A percentile compares a stretch with the other conserved stretches of the same genome.
These are phyloP conservation scores for Dunaliella primolecta DNA, from an alignment of 139 green algal species.

Conservation along the genomic window DNA sequence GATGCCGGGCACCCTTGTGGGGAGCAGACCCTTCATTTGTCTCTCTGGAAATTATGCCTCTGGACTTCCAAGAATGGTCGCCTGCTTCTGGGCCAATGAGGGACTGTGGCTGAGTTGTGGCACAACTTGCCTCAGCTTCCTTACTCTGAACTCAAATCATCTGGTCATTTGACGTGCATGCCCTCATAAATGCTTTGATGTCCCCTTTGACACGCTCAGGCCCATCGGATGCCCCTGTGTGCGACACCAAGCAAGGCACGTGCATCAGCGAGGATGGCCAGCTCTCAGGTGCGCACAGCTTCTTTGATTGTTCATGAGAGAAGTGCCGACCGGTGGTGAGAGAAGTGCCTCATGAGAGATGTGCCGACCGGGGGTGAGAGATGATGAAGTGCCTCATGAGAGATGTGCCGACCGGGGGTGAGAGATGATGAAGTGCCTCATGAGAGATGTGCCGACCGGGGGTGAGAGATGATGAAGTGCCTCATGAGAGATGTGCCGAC, in stretches of 20 bases:
- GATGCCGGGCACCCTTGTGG: too few species aligned
- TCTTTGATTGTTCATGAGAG: not conserved
- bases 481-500: too few species aligned
- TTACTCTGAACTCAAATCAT: not conserved
- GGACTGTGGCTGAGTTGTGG: not conserved
- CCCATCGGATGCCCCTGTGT: conserved; percentile 81
- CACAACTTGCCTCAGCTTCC: not conserved
- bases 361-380: too few species aligned
- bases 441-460: too few species aligned
- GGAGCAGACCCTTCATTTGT: not conserved
- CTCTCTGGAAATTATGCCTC: too few species aligned
- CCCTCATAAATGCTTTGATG: not conserved
- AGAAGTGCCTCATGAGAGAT: too few species aligned
- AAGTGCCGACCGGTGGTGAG: too few species aligned
- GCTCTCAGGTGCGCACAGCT: not conserved
- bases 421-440: too few species aligned
- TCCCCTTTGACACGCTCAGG: conserved; percentile 18
- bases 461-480: too few species aligned
- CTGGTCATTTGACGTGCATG: not conserved
- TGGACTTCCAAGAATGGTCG: too few species aligned
- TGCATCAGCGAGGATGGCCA: conserved; percentile 52
- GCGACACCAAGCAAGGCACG: conserved; percentile 64
- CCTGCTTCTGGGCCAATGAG: not conserved
- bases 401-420: too few species aligned
- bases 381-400: too few species aligned